These are phyloP conservation scores for Capronia epimyces DNA, from an alignment of 2,329 filamentous ascomycete species.

Conservation along the genomic window DNA sequence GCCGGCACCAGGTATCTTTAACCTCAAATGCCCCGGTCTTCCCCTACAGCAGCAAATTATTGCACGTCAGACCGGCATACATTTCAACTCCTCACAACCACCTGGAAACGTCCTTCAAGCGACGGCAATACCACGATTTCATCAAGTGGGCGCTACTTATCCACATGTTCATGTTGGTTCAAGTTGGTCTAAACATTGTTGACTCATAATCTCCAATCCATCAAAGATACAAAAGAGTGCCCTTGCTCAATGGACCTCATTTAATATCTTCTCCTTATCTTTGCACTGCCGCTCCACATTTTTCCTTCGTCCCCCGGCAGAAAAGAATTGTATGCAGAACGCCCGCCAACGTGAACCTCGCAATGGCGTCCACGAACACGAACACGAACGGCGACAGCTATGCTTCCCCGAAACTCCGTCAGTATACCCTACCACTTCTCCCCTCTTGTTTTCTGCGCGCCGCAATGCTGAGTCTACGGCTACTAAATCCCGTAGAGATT, in stretches of 20 bases:
- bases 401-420: constrained; percentile 32
- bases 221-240: neutral
- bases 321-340: neutral
- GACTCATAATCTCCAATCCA: neutral
- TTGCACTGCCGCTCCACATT: neutral
- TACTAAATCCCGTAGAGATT: constrained; percentile 54
- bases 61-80: too few species aligned
- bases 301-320: neutral
- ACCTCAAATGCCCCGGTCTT: too few species aligned
- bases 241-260: neutral
- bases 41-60: too few species aligned
- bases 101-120: too few species aligned
- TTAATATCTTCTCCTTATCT: neutral
- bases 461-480: constrained; percentile 30
- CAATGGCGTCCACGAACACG: constrained; percentile 14
- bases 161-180: too few species aligned
- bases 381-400: constrained; percentile 13
- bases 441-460: constrained; percentile 1
- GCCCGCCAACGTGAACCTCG: neutral
- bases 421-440: constrained; percentile 30
- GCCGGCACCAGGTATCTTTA: too few species aligned
- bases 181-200: too few species aligned
- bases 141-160: too few species aligned
- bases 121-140: too few species aligned
- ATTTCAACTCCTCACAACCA: too few species aligned